Percentiles rank a stretch among this genome's conserved stretches.
phyloP scores from a whole-genome alignment of 352 stramenopile species.

The Phytopythium vexans region DNA sequence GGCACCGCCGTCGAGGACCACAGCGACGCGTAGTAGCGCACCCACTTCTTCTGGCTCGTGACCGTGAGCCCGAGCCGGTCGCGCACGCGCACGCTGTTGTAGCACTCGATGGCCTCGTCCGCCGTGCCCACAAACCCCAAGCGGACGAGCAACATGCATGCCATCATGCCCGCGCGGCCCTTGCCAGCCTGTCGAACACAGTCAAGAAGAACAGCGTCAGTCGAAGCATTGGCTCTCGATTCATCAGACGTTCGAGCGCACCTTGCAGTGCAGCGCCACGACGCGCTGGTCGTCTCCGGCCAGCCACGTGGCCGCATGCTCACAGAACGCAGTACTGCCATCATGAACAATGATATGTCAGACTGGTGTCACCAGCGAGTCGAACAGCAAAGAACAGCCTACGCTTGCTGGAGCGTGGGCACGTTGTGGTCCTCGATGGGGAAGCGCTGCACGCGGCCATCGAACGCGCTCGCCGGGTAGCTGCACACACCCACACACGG shows the following conservation, averaged over 20 bases:
- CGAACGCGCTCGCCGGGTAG: constrained; percentile 53
- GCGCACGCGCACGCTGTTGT: constrained; percentile 60
- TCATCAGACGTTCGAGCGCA: constrained; percentile 4
- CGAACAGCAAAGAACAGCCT: constrained; percentile 1
- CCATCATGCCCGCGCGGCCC: constrained; percentile 75
- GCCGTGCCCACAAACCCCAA: constrained; percentile 53
- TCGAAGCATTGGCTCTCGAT: neutral
- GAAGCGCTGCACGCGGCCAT: constrained; percentile 39
- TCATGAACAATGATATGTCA: constrained; percentile 2
- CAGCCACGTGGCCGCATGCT: constrained; percentile 66
- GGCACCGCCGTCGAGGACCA: constrained; percentile 1
- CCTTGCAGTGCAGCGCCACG: constrained; percentile 75
- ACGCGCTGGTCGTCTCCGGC: constrained; percentile 33
- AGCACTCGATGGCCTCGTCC: constrained; percentile 49
- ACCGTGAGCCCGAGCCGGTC: constrained; percentile 63
- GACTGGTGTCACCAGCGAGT: neutral
- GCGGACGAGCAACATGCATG: constrained; percentile 65
- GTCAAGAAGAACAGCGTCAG: neutral
- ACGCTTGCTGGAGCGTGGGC: constrained; percentile 65
- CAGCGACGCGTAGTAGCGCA: constrained; percentile 54
- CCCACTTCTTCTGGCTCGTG: constrained; percentile 69
- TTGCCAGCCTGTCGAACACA: constrained; percentile 47
- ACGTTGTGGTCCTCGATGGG: constrained; percentile 79
- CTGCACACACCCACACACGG: constrained; percentile 13
- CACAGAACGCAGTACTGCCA: constrained; percentile 62